These are phyloP conservation scores for Curvularia lunata DNA, from an alignment of 2,329 filamentous ascomycete genomes.

Conservation along the genomic window DNA sequence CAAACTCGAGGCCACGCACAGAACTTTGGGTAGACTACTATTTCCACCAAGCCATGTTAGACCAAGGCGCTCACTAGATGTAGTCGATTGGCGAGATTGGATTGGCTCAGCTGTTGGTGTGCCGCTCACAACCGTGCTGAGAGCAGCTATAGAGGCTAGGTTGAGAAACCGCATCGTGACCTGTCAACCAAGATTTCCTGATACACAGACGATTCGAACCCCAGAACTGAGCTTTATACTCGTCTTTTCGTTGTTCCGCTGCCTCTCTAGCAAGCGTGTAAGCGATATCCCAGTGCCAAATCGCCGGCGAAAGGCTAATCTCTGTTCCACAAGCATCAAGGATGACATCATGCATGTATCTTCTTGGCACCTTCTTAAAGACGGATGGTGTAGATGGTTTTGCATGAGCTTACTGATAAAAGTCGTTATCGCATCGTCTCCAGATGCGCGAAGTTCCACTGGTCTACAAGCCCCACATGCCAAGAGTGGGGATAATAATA, in stretches of 20 bases:
- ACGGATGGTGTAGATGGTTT: background rate
- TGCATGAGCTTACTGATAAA: background rate
- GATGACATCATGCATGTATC: background rate
- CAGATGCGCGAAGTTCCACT: too few relatives aligned
- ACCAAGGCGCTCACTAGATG: constrained; percentile 33
- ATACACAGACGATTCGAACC: too few relatives aligned
- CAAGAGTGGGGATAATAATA: too few relatives aligned
- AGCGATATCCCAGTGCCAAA: background rate
- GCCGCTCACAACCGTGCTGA: background rate
- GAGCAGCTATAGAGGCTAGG: background rate
- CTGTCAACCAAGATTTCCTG: background rate
- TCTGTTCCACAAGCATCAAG: background rate
- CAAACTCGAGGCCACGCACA: constrained; percentile 10
- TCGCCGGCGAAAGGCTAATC: background rate
- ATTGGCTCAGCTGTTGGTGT: background rate
- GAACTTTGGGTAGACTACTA: constrained; percentile 33
- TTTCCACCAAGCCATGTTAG: constrained; percentile 32
- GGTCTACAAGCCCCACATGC: too few relatives aligned
- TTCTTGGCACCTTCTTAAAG: background rate
- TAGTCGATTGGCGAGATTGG: constrained; percentile 12
- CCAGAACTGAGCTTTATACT: background rate
- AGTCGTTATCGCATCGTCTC: background rate
- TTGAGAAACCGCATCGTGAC: background rate
- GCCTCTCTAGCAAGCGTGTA: background rate
- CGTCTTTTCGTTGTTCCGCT: background rate